phyloP scores from a whole-genome alignment of 1,284 basidiomycete genomes.

The Ceratobasidium sp. region DNA sequence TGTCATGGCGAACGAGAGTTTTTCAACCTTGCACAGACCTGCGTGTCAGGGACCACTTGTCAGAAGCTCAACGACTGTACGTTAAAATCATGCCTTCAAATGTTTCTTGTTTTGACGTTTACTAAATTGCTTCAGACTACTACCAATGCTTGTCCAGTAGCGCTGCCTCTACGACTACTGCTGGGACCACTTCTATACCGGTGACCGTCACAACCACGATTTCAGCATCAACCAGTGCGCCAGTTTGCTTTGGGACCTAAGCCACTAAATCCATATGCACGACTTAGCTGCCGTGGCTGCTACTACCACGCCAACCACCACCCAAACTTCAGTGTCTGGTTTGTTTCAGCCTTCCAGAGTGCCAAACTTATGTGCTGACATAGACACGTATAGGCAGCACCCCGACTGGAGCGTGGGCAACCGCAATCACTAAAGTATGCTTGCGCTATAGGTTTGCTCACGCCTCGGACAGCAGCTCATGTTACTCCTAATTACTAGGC shows the following conservation, averaged over 20 bases:
- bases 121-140: constrained; percentile 20
- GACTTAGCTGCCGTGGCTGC: background rate
- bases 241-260: background rate
- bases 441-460: background rate
- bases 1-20: background rate
- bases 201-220: constrained; percentile 41
- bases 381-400: constrained; percentile 4
- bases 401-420: constrained; percentile 42
- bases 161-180: constrained; percentile 36
- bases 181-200: constrained; percentile 24
- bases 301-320: constrained; percentile 33
- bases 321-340: constrained; percentile 5
- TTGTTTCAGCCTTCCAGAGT: background rate
- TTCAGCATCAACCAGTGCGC: constrained; percentile 15
- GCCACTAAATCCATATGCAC: background rate
- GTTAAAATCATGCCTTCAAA: background rate
- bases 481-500: constrained; percentile 55
- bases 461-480: background rate
- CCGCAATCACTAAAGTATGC: constrained; percentile 44
- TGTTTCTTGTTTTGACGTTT: background rate
- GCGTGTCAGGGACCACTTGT: constrained; percentile 35
- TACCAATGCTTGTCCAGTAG: constrained; percentile 44
- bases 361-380: background rate
- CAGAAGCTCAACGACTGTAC: constrained; percentile 44
- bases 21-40: constrained; percentile 13